Percentiles rank a stretch among this genome's conserved stretches.
These are phyloP conservation scores for Claviceps humidiphila DNA, from an alignment of 2,329 filamentous ascomycete species.

Conservation along the genomic window DNA sequence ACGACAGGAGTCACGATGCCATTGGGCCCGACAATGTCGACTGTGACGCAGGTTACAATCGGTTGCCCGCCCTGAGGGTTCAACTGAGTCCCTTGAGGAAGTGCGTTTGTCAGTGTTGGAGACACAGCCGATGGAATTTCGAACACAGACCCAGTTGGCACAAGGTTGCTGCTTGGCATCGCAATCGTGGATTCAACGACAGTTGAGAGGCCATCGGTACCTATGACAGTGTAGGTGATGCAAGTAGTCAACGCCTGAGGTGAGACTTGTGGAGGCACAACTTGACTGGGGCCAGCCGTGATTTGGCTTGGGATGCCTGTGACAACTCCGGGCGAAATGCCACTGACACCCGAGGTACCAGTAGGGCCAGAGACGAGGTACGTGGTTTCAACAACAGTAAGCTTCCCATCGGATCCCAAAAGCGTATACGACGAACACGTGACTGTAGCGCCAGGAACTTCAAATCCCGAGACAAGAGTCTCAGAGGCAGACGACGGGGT, in stretches of 20 bases:
- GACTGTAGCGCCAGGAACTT: conserved; percentile 8
- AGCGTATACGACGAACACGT: conserved; percentile 18
- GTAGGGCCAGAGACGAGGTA: conserved; percentile 11
- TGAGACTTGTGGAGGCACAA: neutral
- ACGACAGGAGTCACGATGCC: conserved; percentile 18
- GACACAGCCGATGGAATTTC: conserved; percentile 9
- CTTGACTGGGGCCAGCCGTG: conserved; percentile 6
- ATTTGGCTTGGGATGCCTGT: conserved; percentile 12
- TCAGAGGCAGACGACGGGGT: conserved; percentile 2
- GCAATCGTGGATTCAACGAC: conserved; percentile 19
- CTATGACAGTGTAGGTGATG: conserved; percentile 16
- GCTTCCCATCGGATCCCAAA: conserved; percentile 15
- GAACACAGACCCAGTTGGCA: conserved; percentile 9
- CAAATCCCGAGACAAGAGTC: conserved; percentile 7
- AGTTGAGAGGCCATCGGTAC: conserved; percentile 16
- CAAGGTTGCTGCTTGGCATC: conserved; percentile 11
- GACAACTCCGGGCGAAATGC: conserved; percentile 10
- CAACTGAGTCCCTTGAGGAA: conserved; percentile 10
- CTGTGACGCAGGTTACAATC: conserved; percentile 18
- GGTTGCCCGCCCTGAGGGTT: conserved; percentile 7
- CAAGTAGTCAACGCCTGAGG: conserved; percentile 15
- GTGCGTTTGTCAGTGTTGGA: conserved; percentile 3
- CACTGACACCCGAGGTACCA: conserved; percentile 4
- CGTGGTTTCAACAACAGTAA: conserved; percentile 17
- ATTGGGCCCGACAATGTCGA: conserved; percentile 18